A percentile compares a stretch with the other conserved stretches of the same genome.
Conservation (phyloP, 192 early-diverging fungal species). For the Geosiphon pyriformis region DNA sequence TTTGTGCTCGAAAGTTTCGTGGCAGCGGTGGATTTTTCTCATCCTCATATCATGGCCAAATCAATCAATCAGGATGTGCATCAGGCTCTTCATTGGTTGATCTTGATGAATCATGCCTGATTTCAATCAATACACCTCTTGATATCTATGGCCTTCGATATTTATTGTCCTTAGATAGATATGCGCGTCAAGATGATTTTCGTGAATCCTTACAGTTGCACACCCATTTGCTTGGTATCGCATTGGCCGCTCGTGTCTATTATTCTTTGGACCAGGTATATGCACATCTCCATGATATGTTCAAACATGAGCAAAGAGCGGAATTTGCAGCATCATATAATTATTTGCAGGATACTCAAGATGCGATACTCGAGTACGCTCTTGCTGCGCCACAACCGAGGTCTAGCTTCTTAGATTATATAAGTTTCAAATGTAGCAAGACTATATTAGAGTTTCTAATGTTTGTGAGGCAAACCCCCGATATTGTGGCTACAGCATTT, state of each 20-base stretch:
- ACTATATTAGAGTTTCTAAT: slow-evolving; percentile 30
- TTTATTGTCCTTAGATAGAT: slow-evolving; percentile 34
- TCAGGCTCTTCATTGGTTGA: neutral
- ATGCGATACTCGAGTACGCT: slow-evolving; percentile 29
- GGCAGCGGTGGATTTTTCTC: neutral
- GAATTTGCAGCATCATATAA: slow-evolving; percentile 36
- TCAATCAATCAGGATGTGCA: neutral
- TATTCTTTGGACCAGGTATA: slow-evolving; percentile 29
- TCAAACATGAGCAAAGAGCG: slow-evolving; percentile 33
- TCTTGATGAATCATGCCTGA: neutral
- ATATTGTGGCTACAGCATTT: slow-evolving; percentile 34
- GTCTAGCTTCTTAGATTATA: slow-evolving; percentile 36
- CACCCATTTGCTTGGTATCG: slow-evolving; percentile 32
- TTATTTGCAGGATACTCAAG: slow-evolving; percentile 30
- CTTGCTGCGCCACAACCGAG: slow-evolving; percentile 34
- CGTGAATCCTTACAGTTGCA: slow-evolving; percentile 33
- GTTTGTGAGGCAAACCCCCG: slow-evolving; percentile 27
- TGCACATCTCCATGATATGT: slow-evolving; percentile 34
- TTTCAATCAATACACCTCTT: neutral
- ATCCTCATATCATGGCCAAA: neutral
- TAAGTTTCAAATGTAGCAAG: slow-evolving; percentile 26
- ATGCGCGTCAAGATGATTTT: slow-evolving; percentile 34
- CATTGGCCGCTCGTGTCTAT: slow-evolving; percentile 28
- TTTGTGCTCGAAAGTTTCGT: neutral
- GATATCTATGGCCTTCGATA: slow-evolving; percentile 25